Evolutionary conservation across 768 basidiomycete species (phyloP).

Genomic region (Leccinum obscurum): DNA sequence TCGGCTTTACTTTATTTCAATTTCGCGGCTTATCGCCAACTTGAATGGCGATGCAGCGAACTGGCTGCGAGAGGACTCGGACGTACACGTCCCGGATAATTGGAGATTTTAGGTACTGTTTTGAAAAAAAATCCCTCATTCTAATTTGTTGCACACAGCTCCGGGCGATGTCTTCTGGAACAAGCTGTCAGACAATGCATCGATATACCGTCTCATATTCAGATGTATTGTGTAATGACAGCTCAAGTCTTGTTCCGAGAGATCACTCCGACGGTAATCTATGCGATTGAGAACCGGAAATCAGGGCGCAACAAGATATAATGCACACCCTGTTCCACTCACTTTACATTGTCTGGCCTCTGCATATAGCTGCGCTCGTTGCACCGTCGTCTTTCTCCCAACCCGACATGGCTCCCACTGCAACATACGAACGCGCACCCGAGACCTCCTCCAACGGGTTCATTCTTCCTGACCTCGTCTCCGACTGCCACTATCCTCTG

Average conservation of each 20-base stretch:
- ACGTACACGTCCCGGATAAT: background rate
- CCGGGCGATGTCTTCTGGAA: background rate
- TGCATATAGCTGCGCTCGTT: background rate
- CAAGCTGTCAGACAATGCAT: background rate
- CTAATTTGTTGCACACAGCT: background rate
- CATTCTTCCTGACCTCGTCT: conserved; percentile 43
- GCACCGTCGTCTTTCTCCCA: background rate
- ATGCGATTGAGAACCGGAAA: background rate
- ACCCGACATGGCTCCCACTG: conserved; percentile 27
- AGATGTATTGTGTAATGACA: conserved; percentile 7
- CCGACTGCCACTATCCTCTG: conserved; percentile 40
- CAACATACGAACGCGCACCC: conserved; percentile 17
- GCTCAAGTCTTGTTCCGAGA: background rate
- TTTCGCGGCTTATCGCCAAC: background rate
- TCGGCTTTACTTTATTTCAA: background rate
- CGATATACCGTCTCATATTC: background rate
- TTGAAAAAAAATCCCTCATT: background rate
- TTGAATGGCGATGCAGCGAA: background rate
- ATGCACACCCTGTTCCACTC: conserved; percentile 15
- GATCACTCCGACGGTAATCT: background rate
- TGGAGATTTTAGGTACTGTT: background rate
- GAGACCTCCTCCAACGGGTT: conserved; percentile 24
- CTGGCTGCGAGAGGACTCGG: background rate
- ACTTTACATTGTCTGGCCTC: conserved; percentile 11
- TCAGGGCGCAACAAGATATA: background rate